phyloP scores from a whole-genome alignment of 805 yeast species.

The Teunomyces atbi region DNA sequence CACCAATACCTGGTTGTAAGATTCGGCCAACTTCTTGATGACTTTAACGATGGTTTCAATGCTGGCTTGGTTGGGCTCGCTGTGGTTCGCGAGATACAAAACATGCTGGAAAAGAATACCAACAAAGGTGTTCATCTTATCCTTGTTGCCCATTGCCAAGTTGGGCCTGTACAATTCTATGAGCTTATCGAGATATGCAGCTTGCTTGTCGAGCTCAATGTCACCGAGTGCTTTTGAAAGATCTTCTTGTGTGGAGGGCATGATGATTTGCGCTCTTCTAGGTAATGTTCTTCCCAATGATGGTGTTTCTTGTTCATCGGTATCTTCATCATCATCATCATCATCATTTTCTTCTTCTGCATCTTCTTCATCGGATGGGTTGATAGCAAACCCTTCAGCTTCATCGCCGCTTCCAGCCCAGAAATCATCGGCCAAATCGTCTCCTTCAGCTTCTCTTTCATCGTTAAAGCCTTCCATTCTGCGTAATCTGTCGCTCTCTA shows the following conservation, averaged over 20 bases:
- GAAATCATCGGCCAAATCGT: slow-evolving; percentile 65
- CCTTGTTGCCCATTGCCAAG: slow-evolving; percentile 78
- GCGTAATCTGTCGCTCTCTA: slow-evolving; percentile 65
- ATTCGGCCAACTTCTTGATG: slow-evolving; percentile 59
- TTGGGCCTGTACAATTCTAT: slow-evolving; percentile 69
- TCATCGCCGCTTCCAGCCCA: slow-evolving; percentile 58
- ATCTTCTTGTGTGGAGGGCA: slow-evolving; percentile 32
- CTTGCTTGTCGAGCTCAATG: slow-evolving; percentile 42
- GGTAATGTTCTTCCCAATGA: slow-evolving; percentile 9
- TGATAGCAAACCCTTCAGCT: slow-evolving; percentile 42
- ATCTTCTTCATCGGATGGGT: slow-evolving; percentile 30
- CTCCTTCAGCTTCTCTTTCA: slow-evolving; percentile 56
- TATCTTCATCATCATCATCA: slow-evolving; percentile 19
- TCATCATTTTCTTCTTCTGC: slow-evolving; percentile 23
- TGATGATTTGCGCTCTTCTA: slow-evolving; percentile 10
- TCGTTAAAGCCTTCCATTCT: slow-evolving; percentile 73
- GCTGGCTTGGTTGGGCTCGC: slow-evolving; percentile 16
- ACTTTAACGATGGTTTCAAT: slow-evolving; percentile 43
- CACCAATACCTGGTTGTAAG: slow-evolving; percentile 63
- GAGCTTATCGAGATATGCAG: slow-evolving; percentile 51
- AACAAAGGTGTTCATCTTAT: slow-evolving; percentile 62
- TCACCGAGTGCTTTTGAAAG: slow-evolving; percentile 30
- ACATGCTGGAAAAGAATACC: slow-evolving; percentile 63
- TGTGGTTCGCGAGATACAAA: slow-evolving; percentile 45
- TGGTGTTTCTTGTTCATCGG: background rate